A percentile compares a stretch with the other conserved stretches of the same genome.
These are phyloP conservation scores for Camelina sativa DNA, from an alignment of 345 rosid species.

Conservation along the genomic window DNA sequence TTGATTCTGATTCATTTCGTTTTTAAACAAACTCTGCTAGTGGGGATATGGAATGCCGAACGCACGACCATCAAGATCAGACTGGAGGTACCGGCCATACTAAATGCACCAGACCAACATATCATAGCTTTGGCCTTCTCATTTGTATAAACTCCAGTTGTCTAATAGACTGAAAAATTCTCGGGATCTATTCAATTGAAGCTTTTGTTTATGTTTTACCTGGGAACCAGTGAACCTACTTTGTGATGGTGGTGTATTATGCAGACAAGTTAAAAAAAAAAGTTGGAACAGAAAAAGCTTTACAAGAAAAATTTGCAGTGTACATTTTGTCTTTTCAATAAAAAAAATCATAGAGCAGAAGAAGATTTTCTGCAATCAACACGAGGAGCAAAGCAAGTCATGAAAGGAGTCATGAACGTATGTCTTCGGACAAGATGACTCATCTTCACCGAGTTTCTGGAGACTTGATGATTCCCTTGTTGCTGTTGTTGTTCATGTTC, in stretches of 20 bases:
- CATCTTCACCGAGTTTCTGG: constrained; percentile 47
- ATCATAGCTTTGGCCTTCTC: constrained; percentile 33
- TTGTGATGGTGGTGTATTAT: constrained; percentile 20
- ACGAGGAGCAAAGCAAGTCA: constrained; percentile 63
- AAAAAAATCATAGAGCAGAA: constrained; percentile 26
- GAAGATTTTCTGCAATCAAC: constrained; percentile 48
- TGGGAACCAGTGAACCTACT: constrained; percentile 4
- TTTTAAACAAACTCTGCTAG: constrained; percentile 43
- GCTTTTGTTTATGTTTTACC: constrained; percentile 6
- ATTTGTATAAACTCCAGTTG: constrained; percentile 38
- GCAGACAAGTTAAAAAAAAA: not conserved
- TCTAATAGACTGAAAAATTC: constrained; percentile 23
- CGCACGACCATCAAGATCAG: constrained; percentile 77
- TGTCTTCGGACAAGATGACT: constrained; percentile 50
- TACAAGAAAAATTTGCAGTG: constrained; percentile 37
- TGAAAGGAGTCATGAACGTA: constrained; percentile 44
- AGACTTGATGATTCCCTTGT: constrained; percentile 37
- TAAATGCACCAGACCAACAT: constrained; percentile 36
- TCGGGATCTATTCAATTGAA: not conserved
- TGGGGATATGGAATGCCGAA: constrained; percentile 73
- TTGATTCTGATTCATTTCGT: constrained; percentile 3
- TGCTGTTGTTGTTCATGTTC: constrained; percentile 38
- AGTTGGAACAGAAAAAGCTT: constrained; percentile 25
- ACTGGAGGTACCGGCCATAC: constrained; percentile 94
- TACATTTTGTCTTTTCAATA: constrained; percentile 22